These are phyloP conservation scores for Aspergillus cavernicola DNA, from an alignment of 495 filamentous ascomycete genomes.

Conservation along the genomic window DNA sequence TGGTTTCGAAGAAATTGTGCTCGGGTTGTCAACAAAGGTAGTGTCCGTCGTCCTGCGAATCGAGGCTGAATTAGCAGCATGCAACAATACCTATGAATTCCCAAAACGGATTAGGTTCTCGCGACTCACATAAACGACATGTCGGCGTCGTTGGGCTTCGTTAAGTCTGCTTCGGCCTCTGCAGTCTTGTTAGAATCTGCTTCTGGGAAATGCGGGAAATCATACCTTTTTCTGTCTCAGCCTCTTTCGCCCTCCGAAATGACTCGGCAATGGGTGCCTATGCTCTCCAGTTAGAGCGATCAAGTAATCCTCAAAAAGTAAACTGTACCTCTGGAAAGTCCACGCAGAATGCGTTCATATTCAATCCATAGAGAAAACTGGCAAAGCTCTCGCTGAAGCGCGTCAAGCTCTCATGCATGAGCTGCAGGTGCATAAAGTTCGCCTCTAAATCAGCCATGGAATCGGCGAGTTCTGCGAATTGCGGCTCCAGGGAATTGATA, in stretches of 20 bases:
- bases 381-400: constrained; percentile 96
- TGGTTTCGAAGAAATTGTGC: constrained; percentile 55
- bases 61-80: background rate
- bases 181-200: background rate
- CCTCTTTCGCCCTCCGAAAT: constrained; percentile 64
- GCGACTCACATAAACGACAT: constrained; percentile 79
- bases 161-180: constrained; percentile 33
- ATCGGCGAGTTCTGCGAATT: constrained; percentile 91
- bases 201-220: background rate
- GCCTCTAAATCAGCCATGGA: constrained; percentile 92
- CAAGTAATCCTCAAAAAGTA: constrained; percentile 5
- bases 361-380: constrained; percentile 89
- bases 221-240: constrained; percentile 44
- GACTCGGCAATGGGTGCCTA: constrained; percentile 67
- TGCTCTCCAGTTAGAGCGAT: constrained; percentile 3
- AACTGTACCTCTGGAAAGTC: constrained; percentile 84
- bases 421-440: constrained; percentile 94
- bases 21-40: constrained; percentile 86
- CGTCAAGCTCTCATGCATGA: constrained; percentile 94
- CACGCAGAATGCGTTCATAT: constrained; percentile 99
- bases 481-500: constrained; percentile 77
- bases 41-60: constrained; percentile 80
- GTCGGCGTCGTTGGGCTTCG: constrained; percentile 53
- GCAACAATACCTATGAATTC: background rate
- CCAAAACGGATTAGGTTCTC: background rate